Base-by-base conservation (phyloP, 73 alveolate species). In the Paramecium pentaurelia region DNA sequence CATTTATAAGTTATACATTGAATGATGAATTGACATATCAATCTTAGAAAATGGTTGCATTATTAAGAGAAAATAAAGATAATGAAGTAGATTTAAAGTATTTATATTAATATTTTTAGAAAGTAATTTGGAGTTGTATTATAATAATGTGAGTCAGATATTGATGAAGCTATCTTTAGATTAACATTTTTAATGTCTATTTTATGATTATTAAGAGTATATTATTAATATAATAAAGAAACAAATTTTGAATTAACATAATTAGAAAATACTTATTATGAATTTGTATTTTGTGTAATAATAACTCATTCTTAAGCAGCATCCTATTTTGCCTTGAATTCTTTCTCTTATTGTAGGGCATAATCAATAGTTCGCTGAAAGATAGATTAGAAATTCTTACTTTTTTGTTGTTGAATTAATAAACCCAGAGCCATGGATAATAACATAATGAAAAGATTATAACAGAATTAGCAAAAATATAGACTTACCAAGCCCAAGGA, bases 401-500 rank as follows among this genome's bases (percentile, higher is more conserved):
- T 4, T 40, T 37, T 40, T 37, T 75, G 32, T 75, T 75, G 88
- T 75, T 75, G 60, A 14, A 75, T 75, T 75, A 22, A 75, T 75
- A 75, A 75, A 75, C 68, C 88, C 88, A 75, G 22, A 75, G 38
- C 88, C 88, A 75, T 4, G 88, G 88, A 75, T 75, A 75, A 37
- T 75, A 75, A 25, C 64, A 30, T 4, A 75, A 75, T 75, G 88
- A 8, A 75, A 75, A 75, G 20, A 75, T 40, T 37, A 75, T 30
- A 37, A 75, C n/a, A 5, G 60, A 37, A 68, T 77, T 87, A 37
- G 80, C 93, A 59, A 87, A 87, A 22, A 87, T 87, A 42, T 54
- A 64, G 75, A 59, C 54, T 64, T 87, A 64, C 93, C 93, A 87
- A 27, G 73, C 54, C 88, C 84, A 87, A 47, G 93, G 93, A 27